phyloP scores from a whole-genome alignment of 768 basidiomycete species.

The Leucosporidium creatinivorum region DNA sequence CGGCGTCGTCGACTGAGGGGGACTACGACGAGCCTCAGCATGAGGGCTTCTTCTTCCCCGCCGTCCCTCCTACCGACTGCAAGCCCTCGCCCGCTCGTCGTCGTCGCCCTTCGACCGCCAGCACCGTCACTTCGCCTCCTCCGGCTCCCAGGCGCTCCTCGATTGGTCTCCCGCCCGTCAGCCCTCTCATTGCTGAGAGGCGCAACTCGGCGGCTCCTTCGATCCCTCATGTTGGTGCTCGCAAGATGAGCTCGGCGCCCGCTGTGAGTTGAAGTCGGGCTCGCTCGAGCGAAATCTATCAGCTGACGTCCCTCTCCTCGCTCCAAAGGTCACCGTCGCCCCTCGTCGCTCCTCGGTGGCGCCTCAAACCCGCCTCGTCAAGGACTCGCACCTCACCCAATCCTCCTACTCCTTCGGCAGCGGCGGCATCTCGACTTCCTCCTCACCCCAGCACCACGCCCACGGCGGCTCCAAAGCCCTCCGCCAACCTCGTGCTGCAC shows the following conservation, averaged over 20 bases:
- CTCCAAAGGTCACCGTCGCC: not conserved
- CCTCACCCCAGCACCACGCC: too few relatives aligned
- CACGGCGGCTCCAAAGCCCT: too few relatives aligned
- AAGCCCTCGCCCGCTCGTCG: not conserved
- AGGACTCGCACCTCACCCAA: not conserved
- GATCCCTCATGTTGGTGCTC: not conserved
- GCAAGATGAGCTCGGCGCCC: not conserved
- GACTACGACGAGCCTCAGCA: not conserved
- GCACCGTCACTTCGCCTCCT: not conserved
- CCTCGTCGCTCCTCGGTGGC: not conserved
- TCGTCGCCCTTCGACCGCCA: not conserved
- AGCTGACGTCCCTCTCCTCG: too few relatives aligned
- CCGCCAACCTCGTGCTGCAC: too few relatives aligned
- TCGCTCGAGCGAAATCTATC: too few relatives aligned
- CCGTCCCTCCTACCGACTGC: not conserved
- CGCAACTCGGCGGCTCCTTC: constrained; percentile 7
- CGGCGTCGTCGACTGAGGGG: not conserved
- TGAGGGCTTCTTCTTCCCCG: constrained; percentile 1
- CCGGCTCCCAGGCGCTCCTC: not conserved
- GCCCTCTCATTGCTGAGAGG: not conserved
- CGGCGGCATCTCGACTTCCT: too few relatives aligned
- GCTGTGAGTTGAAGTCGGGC: not conserved
- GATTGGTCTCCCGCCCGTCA: not conserved
- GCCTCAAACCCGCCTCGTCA: not conserved
- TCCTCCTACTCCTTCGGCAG: too few relatives aligned